Evolutionary conservation across 2,329 filamentous ascomycete genomes (phyloP).

Genomic region (Pyrenophora tritici-repentis): DNA sequence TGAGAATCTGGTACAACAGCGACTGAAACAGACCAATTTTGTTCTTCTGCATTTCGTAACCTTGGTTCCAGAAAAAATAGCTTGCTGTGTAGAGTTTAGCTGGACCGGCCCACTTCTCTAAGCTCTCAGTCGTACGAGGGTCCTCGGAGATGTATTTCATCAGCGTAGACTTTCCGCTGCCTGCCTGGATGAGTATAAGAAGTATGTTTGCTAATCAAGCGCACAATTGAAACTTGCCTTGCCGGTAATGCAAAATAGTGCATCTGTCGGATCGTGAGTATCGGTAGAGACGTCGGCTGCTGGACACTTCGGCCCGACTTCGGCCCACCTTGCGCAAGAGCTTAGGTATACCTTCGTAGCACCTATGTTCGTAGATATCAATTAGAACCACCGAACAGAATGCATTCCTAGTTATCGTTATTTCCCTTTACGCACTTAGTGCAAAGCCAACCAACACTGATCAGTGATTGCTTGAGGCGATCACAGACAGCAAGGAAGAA

Average conservation of each 20-base stretch:
- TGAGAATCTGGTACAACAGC: slow-evolving; percentile 17
- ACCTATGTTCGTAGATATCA: too few relatives aligned
- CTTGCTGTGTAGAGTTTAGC: slow-evolving; percentile 35
- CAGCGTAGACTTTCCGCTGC: slow-evolving; percentile 56
- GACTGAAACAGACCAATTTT: slow-evolving; percentile 13
- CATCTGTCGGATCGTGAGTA: neutral
- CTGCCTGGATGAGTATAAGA: slow-evolving; percentile 36
- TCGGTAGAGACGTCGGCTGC: slow-evolving; percentile 19
- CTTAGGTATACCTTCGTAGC: too few relatives aligned
- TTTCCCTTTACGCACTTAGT: too few relatives aligned
- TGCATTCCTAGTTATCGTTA: too few relatives aligned
- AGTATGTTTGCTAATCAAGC: too few relatives aligned
- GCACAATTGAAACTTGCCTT: slow-evolving; percentile 7
- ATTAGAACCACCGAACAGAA: too few relatives aligned
- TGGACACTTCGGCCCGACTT: too few relatives aligned
- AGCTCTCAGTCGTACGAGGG: slow-evolving; percentile 23
- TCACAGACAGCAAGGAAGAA: too few relatives aligned
- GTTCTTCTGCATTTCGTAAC: slow-evolving; percentile 18
- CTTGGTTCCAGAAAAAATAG: slow-evolving; percentile 25
- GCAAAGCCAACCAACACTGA: too few relatives aligned
- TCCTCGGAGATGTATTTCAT: slow-evolving; percentile 39
- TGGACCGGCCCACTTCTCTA: slow-evolving; percentile 45
- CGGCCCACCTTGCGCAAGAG: too few relatives aligned
- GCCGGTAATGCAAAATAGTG: slow-evolving; percentile 17
- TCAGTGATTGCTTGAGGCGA: too few relatives aligned